Base-by-base conservation (phyloP, 1,284 basidiomycete species). In the Boletus semigastroideus region DNA sequence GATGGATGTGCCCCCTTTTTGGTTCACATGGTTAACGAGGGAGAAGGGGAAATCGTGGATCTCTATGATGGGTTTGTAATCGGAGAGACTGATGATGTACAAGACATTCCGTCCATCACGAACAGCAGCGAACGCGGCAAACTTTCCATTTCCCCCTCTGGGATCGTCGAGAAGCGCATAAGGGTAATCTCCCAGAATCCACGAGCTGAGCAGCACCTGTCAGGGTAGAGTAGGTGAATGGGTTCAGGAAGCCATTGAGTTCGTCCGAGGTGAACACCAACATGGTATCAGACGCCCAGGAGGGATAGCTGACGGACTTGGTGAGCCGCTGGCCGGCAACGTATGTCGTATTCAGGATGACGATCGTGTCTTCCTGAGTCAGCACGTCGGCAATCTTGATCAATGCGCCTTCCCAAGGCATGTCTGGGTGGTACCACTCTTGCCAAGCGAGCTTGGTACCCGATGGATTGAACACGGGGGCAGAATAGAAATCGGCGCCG, bases 381-480 rank as follows among this genome's bases (percentile, higher is more conserved):
- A 83, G 45, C 31, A 79, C 62, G 25, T 77, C 70, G 0, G 79
- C 85, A 22, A 87, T 66, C 59, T 78, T 74, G 36, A 92, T 71
- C 60, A 85, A 73, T 0, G 80, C 77, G 17, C 83, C 85, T 59
- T 90, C 83, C 85, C 87, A 92, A 19, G 90, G 88, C 90, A 92
- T 92, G 61, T 89, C 82, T 0, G 90, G 90, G 56, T 86, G 84
- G 55, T 70, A 73, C 90, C 89, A 92, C 54, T 86, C 77, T 43
- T 84, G 74, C 84, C 86, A 93, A 4, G 78, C 80, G 17, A 92
- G 60, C 40, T 77, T 77, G 19, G 69, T 74, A 1, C 88, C 90
- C 58, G 87, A 80, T 0, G 86, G 80, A 20, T 85, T 87, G 68
- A 90, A 87, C 25, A 68, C 72, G 0, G 87, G 82, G 2, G 76